A percentile compares a stretch with the other conserved stretches of the same genome.
phyloP scores from a whole-genome alignment of 2,329 filamentous ascomycete genomes.

The Penicillium rolfsii region DNA sequence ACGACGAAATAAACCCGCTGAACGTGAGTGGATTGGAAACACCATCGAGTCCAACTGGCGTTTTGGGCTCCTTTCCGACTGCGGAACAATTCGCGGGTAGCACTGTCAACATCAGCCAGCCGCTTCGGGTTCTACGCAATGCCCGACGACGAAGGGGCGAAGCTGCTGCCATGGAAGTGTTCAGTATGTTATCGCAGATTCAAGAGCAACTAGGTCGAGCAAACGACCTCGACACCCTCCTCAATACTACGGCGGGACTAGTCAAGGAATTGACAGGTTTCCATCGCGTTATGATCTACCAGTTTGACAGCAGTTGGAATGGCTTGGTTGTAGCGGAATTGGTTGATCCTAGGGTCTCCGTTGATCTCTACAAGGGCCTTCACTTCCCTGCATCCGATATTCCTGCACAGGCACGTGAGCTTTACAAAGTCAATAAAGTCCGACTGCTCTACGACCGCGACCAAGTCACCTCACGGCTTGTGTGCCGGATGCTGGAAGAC shows the following conservation, averaged over 20 bases:
- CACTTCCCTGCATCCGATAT: conserved; percentile 87
- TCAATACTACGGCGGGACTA: conserved; percentile 81
- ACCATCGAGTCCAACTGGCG: conserved; percentile 52
- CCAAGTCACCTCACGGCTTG: conserved; percentile 74
- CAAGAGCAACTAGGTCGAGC: conserved; percentile 76
- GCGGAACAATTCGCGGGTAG: conserved; percentile 74
- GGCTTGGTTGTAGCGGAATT: conserved; percentile 86
- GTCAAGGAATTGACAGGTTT: conserved; percentile 90
- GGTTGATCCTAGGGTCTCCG: conserved; percentile 76
- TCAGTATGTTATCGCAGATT: conserved; percentile 89
- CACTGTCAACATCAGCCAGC: conserved; percentile 74
- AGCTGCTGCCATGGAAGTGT: conserved; percentile 86
- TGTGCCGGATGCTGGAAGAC: conserved; percentile 72
- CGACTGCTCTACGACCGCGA: conserved; percentile 85
- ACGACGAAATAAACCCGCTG: conserved; percentile 65
- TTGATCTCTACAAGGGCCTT: conserved; percentile 82
- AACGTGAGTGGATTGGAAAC: conserved; percentile 25
- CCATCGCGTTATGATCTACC: conserved; percentile 90
- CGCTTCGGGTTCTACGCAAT: conserved; percentile 74
- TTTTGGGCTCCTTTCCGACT: conserved; percentile 71
- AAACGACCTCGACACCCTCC: conserved; percentile 68
- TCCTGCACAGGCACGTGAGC: conserved; percentile 83
- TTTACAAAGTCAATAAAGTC: conserved; percentile 90
- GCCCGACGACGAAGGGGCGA: conserved; percentile 76
- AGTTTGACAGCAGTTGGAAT: conserved; percentile 82